Conservation (phyloP, 2,329 filamentous ascomycete genomes). For the Metarhizium sp. region DNA sequence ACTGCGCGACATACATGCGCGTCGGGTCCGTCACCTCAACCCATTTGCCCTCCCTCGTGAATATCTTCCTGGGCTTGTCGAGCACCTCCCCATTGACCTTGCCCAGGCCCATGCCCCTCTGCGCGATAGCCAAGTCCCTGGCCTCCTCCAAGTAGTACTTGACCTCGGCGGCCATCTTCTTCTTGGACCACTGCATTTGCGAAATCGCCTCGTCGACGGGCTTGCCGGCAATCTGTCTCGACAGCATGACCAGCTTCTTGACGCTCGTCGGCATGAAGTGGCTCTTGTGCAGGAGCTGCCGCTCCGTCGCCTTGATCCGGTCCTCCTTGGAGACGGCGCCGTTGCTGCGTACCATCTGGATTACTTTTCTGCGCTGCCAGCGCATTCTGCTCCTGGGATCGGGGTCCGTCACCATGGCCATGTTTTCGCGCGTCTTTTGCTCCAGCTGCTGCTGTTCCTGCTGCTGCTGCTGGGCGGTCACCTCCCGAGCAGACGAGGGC, state of each 20-base stretch:
- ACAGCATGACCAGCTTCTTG: constrained; percentile 84
- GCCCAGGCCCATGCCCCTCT: constrained; percentile 74
- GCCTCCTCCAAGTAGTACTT: constrained; percentile 71
- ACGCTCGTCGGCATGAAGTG: constrained; percentile 71
- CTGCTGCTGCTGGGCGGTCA: constrained; percentile 4
- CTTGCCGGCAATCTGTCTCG: constrained; percentile 86
- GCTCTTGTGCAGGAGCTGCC: constrained; percentile 48
- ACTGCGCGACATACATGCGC: constrained; percentile 83
- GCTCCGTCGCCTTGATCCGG: constrained; percentile 56
- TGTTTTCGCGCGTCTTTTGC: constrained; percentile 35
- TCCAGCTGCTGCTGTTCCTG: constrained; percentile 16
- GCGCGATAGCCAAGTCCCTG: constrained; percentile 69
- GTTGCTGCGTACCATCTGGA: constrained; percentile 60
- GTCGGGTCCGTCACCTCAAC: constrained; percentile 64
- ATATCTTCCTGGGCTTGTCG: constrained; percentile 41
- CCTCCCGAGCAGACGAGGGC: constrained; percentile 9
- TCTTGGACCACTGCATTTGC: constrained; percentile 93
- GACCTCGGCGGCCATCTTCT: constrained; percentile 80
- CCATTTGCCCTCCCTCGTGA: constrained; percentile 65
- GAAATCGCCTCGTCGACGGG: constrained; percentile 85
- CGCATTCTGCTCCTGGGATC: constrained; percentile 59
- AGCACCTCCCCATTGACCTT: constrained; percentile 29
- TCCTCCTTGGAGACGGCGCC: constrained; percentile 46
- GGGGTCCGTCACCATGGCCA: constrained; percentile 63
- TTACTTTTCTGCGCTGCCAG: constrained; percentile 79